A percentile compares a stretch with the other conserved stretches of the same genome.
Evolutionary conservation across 257 asterid genomes (phyloP).

Genomic region (Craterostigma plantagineum): DNA sequence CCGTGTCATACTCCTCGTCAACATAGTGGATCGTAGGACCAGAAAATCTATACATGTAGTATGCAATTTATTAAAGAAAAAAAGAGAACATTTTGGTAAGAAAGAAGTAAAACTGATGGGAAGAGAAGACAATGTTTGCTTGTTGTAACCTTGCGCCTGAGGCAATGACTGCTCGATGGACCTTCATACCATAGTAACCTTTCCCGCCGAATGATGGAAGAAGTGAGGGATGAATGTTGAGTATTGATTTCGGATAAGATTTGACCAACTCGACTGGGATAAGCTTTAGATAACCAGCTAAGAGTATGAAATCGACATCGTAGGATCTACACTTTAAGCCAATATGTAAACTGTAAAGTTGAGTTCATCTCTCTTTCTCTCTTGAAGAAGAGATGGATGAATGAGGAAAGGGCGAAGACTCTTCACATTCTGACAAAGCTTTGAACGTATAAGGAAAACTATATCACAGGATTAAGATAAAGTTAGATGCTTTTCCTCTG

Average conservation of each 20-base stretch:
- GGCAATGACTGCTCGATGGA: slow-evolving; percentile 74
- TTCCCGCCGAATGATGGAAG: slow-evolving; percentile 94
- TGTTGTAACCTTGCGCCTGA: slow-evolving; percentile 82
- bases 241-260: slow-evolving; percentile 62
- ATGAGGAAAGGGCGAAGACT: no score
- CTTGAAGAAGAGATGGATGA: no score
- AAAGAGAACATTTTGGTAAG: neutral
- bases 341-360: no score
- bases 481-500: no score
- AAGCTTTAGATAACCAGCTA: slow-evolving; percentile 76
- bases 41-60: neutral
- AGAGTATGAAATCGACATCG: slow-evolving; percentile 46
- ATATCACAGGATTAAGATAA: no score
- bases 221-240: slow-evolving; percentile 80
- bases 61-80: neutral
- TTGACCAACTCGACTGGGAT: slow-evolving; percentile 46
- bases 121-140: neutral
- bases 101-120: no score
- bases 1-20: slow-evolving; percentile 19
- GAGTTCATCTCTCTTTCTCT: no score
- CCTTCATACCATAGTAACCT: slow-evolving; percentile 80
- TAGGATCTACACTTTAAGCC: slow-evolving; percentile 15
- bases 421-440: no score
- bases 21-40: slow-evolving; percentile 1
- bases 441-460: no score